Evolutionary conservation across 2,329 filamentous ascomycete genomes (phyloP).

Genomic region (Ramularia endophylla): DNA sequence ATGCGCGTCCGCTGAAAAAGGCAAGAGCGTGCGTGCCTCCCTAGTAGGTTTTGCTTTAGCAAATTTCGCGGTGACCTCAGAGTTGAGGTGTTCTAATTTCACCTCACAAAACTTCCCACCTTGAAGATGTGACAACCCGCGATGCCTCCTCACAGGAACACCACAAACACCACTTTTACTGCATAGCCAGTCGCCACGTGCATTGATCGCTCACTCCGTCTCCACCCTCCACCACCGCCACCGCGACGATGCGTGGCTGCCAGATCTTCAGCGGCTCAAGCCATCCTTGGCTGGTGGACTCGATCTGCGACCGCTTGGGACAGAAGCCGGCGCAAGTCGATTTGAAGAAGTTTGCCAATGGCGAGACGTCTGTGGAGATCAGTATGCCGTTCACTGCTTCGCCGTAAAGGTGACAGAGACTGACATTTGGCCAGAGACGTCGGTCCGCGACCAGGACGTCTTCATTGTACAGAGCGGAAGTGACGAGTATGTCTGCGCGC

Average conservation of each 20-base stretch:
- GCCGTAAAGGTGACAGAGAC: conserved; percentile 19
- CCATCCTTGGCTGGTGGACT: conserved; percentile 58
- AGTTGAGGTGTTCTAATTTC: too few species aligned
- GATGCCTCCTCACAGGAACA: conserved; percentile 20
- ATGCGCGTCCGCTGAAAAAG: too few species aligned
- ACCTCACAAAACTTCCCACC: conserved; percentile 2
- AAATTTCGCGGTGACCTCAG: too few species aligned
- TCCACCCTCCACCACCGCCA: neutral
- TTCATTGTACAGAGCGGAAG: conserved; percentile 98
- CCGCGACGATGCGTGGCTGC: conserved; percentile 54
- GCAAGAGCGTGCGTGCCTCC: neutral
- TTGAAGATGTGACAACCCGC: neutral
- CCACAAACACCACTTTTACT: too few species aligned
- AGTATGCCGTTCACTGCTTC: conserved; percentile 34
- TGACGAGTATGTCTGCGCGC: conserved; percentile 52
- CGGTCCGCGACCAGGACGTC: conserved; percentile 94
- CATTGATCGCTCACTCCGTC: too few species aligned
- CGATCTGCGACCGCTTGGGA: conserved; percentile 61
- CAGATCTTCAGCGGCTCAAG: conserved; percentile 63
- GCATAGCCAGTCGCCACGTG: too few species aligned
- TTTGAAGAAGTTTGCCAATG: conserved; percentile 62
- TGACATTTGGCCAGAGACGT: conserved; percentile 41
- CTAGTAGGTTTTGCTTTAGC: too few species aligned
- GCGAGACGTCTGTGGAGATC: conserved; percentile 64
- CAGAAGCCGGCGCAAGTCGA: conserved; percentile 54